A percentile compares a stretch with the other conserved stretches of the same genome.
phyloP scores from a whole-genome alignment of 2,329 filamentous ascomycete genomes.

The Nannizziopsis arthrosporioides region DNA sequence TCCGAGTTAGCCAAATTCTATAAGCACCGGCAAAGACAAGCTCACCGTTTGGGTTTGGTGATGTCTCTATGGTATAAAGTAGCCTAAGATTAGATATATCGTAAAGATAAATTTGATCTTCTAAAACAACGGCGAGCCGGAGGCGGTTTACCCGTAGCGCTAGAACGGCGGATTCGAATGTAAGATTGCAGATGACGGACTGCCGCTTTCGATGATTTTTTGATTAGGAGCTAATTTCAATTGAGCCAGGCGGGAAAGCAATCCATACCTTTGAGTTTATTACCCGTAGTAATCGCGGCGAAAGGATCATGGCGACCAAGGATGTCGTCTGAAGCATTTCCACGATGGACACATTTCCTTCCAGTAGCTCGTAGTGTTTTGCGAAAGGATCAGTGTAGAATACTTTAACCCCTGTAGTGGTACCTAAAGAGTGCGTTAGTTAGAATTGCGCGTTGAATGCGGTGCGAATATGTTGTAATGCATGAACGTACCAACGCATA shows the following conservation, averaged over 20 bases:
- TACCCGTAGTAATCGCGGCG: slow-evolving; percentile 83
- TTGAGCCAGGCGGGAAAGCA: not conserved
- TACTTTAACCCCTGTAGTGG: slow-evolving; percentile 85
- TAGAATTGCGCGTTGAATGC: not conserved
- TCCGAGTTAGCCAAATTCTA: not conserved
- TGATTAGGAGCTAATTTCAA: not conserved
- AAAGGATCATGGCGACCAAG: slow-evolving; percentile 83
- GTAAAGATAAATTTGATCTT: slow-evolving; percentile 95
- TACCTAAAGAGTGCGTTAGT: slow-evolving; percentile 46
- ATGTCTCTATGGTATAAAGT: slow-evolving; percentile 82
- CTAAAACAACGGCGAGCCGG: slow-evolving; percentile 80
- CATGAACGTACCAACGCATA: slow-evolving; percentile 67
- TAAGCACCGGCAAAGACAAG: not conserved
- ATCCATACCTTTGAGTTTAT: slow-evolving; percentile 79
- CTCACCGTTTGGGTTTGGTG: slow-evolving; percentile 69
- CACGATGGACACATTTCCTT: slow-evolving; percentile 88
- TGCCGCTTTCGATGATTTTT: slow-evolving; percentile 40
- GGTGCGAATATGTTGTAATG: not conserved
- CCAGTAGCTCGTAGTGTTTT: slow-evolving; percentile 86
- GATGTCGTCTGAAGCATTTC: slow-evolving; percentile 99
- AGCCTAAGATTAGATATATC: slow-evolving; percentile 98
- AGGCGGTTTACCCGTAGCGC: slow-evolving; percentile 91
- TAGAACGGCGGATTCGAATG: slow-evolving; percentile 90
- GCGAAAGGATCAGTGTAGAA: slow-evolving; percentile 95
- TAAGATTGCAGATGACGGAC: slow-evolving; percentile 94